phyloP scores from a whole-genome alignment of 2,329 filamentous ascomycete species.

The Zasmidium cellare region DNA sequence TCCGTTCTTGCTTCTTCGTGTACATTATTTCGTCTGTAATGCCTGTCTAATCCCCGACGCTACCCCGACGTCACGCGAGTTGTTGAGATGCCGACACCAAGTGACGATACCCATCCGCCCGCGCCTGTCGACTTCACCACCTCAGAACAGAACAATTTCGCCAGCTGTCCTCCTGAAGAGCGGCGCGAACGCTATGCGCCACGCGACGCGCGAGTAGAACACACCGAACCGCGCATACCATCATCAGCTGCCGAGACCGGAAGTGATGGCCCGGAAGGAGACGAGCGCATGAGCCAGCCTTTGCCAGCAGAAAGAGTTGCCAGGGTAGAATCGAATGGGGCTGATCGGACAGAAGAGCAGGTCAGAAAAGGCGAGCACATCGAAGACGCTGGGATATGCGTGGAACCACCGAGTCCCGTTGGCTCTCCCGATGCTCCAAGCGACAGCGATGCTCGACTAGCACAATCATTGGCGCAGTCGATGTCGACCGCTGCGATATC shows the following conservation, averaged over 20 bases:
- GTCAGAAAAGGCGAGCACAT: constrained; percentile 43
- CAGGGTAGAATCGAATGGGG: constrained; percentile 15
- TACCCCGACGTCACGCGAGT: constrained; percentile 25
- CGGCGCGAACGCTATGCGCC: constrained; percentile 25
- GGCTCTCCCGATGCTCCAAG: constrained; percentile 28
- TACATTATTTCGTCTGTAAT: constrained; percentile 17
- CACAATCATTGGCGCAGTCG: constrained; percentile 28
- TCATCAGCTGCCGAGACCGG: constrained; percentile 3
- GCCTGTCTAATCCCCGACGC: constrained; percentile 11
- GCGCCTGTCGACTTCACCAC: constrained; percentile 8
- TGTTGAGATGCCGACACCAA: constrained; percentile 24
- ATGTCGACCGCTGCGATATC: constrained; percentile 30
- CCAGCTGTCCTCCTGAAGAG: constrained; percentile 44
- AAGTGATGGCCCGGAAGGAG: neutral
- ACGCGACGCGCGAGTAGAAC: constrained; percentile 30
- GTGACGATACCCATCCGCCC: constrained; percentile 18
- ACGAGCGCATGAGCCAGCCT: neutral
- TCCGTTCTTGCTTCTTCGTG: constrained; percentile 7
- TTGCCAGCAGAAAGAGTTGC: neutral
- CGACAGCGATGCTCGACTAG: constrained; percentile 30
- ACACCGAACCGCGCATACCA: constrained; percentile 16
- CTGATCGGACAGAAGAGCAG: constrained; percentile 12
- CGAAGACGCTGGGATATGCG: constrained; percentile 38
- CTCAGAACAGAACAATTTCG: constrained; percentile 20
- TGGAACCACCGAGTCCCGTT: constrained; percentile 28